These are phyloP conservation scores for Lepiota venenata DNA, from an alignment of 768 basidiomycete species.

Conservation along the genomic window DNA sequence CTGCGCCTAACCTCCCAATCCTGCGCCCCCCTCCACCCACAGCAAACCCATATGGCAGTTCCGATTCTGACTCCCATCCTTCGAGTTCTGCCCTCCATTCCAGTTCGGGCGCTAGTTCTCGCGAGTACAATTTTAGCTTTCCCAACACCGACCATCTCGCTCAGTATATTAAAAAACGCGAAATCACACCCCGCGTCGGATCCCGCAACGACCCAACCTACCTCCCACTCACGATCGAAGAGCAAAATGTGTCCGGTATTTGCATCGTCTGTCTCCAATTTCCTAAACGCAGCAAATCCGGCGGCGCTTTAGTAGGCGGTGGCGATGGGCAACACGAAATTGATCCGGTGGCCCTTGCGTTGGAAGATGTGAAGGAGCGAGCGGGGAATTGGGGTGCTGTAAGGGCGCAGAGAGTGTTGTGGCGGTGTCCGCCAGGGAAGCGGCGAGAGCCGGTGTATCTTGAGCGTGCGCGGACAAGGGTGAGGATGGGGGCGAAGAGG, in stretches of 20 bases:
- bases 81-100: neutral
- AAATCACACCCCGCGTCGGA: slow-evolving; percentile 7
- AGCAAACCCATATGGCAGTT: neutral
- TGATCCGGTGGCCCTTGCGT: slow-evolving; percentile 2
- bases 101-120: neutral
- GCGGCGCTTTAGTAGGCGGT: neutral
- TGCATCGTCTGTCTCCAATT: slow-evolving; percentile 9
- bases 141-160: neutral
- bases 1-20: neutral
- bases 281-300: neutral
- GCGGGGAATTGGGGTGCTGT: slow-evolving; percentile 7
- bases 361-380: slow-evolving; percentile 3
- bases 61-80: neutral
- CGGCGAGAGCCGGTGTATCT: slow-evolving; percentile 3
- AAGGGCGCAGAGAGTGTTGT: neutral
- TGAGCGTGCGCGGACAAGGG: neutral
- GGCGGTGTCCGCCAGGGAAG: neutral
- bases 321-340: neutral
- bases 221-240: slow-evolving; percentile 6
- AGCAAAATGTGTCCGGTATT: slow-evolving; percentile 8
- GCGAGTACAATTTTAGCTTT: too few relatives aligned
- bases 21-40: neutral
- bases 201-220: slow-evolving; percentile 9
- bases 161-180: slow-evolving; percentile 2
- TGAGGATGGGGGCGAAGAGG: neutral